A percentile compares a stretch with the other conserved stretches of the same genome.
Conservation (phyloP, 805 yeast genomes). For the Huiozyma sinensis region DNA sequence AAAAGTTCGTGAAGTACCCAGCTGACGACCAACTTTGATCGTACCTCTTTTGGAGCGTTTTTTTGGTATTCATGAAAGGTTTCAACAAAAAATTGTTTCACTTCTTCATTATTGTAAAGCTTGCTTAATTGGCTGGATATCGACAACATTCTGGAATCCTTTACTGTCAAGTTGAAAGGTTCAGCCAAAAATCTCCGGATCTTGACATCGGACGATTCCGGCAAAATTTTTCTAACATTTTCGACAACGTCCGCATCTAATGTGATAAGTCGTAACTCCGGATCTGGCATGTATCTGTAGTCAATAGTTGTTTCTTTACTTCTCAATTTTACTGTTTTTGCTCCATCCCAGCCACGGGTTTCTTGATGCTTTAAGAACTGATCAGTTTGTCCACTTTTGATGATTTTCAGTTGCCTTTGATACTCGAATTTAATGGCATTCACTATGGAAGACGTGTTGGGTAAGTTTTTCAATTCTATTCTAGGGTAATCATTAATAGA, state of each 20-base stretch:
- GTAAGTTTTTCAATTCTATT: constrained; percentile 82
- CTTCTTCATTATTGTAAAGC: constrained; percentile 21
- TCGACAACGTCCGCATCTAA: constrained; percentile 34
- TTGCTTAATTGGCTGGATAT: constrained; percentile 29
- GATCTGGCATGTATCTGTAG: constrained; percentile 90
- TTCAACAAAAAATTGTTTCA: constrained; percentile 43
- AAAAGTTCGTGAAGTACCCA: constrained; percentile 78
- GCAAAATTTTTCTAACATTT: constrained; percentile 35
- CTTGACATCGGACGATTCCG: constrained; percentile 52
- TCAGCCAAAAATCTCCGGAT: constrained; percentile 33
- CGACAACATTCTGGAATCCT: constrained; percentile 66
- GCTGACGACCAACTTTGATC: constrained; percentile 42
- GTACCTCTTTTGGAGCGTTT: constrained; percentile 14
- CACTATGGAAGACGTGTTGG: constrained; percentile 70
- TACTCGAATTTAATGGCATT: constrained; percentile 70
- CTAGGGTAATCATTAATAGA: constrained; percentile 62
- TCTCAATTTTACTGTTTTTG: constrained; percentile 53
- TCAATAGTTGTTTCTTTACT: constrained; percentile 75
- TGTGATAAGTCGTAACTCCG: constrained; percentile 60
- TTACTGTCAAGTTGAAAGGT: constrained; percentile 50
- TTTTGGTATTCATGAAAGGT: constrained; percentile 28
- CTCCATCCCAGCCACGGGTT: constrained; percentile 91
- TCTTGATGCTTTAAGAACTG: constrained; percentile 34
- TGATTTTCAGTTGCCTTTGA: constrained; percentile 47
- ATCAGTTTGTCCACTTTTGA: constrained; percentile 30